Percentiles rank a stretch among this genome's conserved stretches.
Evolutionary conservation across 1,139 yeast species (phyloP).

Genomic region (Lipomyces yarrowii): DNA sequence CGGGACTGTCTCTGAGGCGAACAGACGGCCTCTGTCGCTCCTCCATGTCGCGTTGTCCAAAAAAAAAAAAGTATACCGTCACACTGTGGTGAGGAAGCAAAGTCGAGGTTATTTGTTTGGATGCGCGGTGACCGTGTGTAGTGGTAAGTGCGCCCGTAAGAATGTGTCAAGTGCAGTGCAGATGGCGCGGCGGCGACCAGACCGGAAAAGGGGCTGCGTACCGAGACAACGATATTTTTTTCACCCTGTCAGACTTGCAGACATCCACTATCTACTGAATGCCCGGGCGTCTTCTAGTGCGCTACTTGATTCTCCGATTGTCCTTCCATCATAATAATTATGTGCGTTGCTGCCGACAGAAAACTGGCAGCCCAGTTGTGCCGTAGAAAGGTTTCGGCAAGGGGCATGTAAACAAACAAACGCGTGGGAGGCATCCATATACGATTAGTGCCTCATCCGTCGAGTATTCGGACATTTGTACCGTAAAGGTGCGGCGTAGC

Average conservation of each 20-base stretch:
- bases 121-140: neutral
- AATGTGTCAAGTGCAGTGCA: neutral
- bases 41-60: conserved; percentile 7
- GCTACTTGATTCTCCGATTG: neutral
- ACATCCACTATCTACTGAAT: neutral
- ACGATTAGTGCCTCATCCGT: neutral
- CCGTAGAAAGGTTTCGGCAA: neutral
- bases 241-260: neutral
- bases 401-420: neutral
- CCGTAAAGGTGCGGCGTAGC: neutral
- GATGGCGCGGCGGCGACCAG: neutral
- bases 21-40: conserved; percentile 11
- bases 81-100: neutral
- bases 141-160: neutral
- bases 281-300: neutral
- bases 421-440: neutral
- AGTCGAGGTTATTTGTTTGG: neutral
- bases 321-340: neutral
- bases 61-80: neutral
- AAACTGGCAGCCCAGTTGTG: neutral
- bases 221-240: neutral
- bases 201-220: neutral
- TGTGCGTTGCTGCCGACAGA: neutral
- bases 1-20: conserved; percentile 14
- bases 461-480: neutral